Percentiles rank a stretch among this genome's conserved stretches.
Conservation (phyloP, 768 basidiomycete genomes). For the Amanita muscaria region DNA sequence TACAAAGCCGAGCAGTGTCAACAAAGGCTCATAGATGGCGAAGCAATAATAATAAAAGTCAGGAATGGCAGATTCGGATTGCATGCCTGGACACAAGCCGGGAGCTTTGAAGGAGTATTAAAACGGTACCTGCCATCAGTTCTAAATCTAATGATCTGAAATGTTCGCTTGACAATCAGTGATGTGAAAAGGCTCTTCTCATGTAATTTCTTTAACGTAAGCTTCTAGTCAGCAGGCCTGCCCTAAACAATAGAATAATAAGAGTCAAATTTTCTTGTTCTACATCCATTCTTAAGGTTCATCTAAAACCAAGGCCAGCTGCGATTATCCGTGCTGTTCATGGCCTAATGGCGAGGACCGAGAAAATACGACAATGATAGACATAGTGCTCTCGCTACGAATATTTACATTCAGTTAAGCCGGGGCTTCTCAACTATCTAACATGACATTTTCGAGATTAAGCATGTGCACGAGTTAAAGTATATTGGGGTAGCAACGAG, state of each 20-base stretch:
- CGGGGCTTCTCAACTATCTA: constrained; percentile 51
- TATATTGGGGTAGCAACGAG: background rate
- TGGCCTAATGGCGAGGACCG: constrained; percentile 76
- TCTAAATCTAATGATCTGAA: too few relatives aligned
- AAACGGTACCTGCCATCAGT: too few relatives aligned
- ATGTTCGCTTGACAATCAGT: background rate
- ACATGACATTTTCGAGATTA: too few relatives aligned
- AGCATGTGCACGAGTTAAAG: constrained; percentile 12
- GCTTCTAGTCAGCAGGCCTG: too few relatives aligned
- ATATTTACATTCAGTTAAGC: constrained; percentile 17
- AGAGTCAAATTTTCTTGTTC: constrained; percentile 10
- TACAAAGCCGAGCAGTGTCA: constrained; percentile 56
- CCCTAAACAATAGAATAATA: constrained; percentile 22
- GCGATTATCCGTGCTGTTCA: constrained; percentile 33
- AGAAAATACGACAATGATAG: constrained; percentile 48
- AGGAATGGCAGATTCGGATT: constrained; percentile 54
- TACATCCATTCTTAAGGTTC: constrained; percentile 41
- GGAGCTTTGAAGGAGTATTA: too few relatives aligned
- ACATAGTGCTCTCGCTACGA: constrained; percentile 58
- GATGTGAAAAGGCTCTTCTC: background rate
- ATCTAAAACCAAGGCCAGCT: constrained; percentile 63
- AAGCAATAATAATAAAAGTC: constrained; percentile 68
- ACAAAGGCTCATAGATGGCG: constrained; percentile 63
- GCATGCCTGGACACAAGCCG: constrained; percentile 31
- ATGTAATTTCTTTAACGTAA: background rate